Evolutionary conservation across 257 asterid genomes (phyloP).

Genomic region (Salvia rosmarinus): DNA sequence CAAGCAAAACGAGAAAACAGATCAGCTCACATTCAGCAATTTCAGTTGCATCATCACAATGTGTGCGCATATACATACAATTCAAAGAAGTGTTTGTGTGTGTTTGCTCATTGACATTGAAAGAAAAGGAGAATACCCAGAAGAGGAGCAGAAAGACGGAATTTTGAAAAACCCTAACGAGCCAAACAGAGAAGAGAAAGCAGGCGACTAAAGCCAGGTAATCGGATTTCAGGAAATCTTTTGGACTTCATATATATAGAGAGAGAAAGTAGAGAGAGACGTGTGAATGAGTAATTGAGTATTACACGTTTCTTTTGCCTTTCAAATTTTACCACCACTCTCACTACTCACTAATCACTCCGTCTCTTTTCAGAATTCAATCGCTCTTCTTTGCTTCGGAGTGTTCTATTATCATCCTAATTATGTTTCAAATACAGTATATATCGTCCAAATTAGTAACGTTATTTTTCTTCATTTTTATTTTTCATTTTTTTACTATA

Average conservation of each 20-base stretch:
- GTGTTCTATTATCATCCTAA: no score
- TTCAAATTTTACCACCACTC: no score
- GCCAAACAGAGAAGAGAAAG: slow-evolving; percentile 27
- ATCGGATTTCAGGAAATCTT: slow-evolving; percentile 26
- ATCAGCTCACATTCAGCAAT: slow-evolving; percentile 22
- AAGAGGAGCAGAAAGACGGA: slow-evolving; percentile 36
- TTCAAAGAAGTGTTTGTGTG: neutral
- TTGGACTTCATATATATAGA: neutral
- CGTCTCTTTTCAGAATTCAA: no score
- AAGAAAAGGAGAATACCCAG: slow-evolving; percentile 29
- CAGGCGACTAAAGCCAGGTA: slow-evolving; percentile 33
- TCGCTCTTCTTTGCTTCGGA: no score
- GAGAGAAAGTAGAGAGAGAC: no score
- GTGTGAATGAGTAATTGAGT: no score
- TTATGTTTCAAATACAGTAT: no score
- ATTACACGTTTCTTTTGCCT: no score
- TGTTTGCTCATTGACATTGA: neutral
- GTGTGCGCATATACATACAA: neutral
- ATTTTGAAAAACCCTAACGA: slow-evolving; percentile 38
- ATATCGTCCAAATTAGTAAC: no score
- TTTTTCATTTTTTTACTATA: no score
- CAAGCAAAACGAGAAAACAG: neutral
- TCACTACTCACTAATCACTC: no score
- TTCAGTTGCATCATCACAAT: slow-evolving; percentile 9
- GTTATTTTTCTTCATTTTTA: no score